Base-by-base conservation (phyloP, 768 basidiomycete species). In the Mycena latifolia region DNA sequence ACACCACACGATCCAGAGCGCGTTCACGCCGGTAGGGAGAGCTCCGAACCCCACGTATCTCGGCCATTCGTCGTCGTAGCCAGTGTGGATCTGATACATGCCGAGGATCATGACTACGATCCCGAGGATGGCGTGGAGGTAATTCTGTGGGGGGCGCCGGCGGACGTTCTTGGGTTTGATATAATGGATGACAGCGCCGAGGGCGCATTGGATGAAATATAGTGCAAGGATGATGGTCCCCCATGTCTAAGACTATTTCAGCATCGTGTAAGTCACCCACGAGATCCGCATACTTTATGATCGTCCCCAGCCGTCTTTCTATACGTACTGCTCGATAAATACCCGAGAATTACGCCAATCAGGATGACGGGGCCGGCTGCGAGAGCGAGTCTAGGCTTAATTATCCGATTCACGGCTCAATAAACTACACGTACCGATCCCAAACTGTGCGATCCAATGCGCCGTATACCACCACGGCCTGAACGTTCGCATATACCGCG, bases 81-180 rank as follows among this genome's bases (percentile, higher is more conserved):
- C 86, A n/a, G 74, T 74, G 48, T 79, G 75, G 8, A 84, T 84
- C 73, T 87, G 84, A 63, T 81, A 86, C 41, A 84, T 76, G 25
- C 84, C 81, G 8, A 87, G 74, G 8, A 72, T 82, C 61, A 89
- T 80, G 50, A 85, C 80, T 8, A 78, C 55, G 27, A 89, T 67
- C 0, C 88, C 89, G 2, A 88, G 53, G 14, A 85, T 61, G 11
- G 85, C 87, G 70, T 90, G 89, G 25, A 82, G 20, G n/a, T 43
- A 43, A 12, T 43, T 43, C 20, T 43, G 41, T 5, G 41, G 41
- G 20, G 41, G 41, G 5, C 41, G 41, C 18, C 41, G 41, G 4
- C 5, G 18, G 3, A 20, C 41, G 41, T n/a, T 43, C 41, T 43
- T n/a, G 20, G 41, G 20, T 20, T 43, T 43, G 4, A 20, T 6